Evolutionary conservation across 768 basidiomycete species (phyloP).

Genomic region (Phanerodontia chrysosporium): DNA sequence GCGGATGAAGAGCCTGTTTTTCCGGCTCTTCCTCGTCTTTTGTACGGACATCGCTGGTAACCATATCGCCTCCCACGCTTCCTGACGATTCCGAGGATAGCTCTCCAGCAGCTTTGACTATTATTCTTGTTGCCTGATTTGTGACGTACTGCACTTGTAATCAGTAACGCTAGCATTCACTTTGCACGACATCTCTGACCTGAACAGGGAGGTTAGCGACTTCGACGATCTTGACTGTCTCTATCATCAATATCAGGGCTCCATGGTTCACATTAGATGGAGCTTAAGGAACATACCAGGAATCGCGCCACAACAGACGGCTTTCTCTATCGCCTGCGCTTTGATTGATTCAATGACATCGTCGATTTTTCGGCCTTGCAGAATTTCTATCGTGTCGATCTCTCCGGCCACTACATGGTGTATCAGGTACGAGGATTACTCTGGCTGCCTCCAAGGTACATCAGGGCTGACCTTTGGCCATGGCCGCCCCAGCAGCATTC

Average conservation of each 20-base stretch:
- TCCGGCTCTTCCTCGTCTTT: background rate
- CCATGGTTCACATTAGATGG: too few relatives aligned
- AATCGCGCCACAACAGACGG: slow-evolving; percentile 32
- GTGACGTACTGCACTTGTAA: slow-evolving; percentile 38
- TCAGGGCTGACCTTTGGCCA: slow-evolving; percentile 18
- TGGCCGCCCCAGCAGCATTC: slow-evolving; percentile 58
- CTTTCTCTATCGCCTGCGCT: slow-evolving; percentile 24
- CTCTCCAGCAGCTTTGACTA: slow-evolving; percentile 61
- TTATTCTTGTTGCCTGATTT: slow-evolving; percentile 48
- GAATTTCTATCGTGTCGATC: slow-evolving; percentile 35
- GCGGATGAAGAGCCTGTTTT: background rate
- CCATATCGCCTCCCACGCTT: background rate
- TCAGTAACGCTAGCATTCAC: background rate
- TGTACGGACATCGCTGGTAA: background rate
- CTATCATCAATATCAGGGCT: too few relatives aligned
- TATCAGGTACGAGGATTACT: background rate
- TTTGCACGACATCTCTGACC: slow-evolving; percentile 24
- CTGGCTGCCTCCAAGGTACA: too few relatives aligned
- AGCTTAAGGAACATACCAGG: too few relatives aligned
- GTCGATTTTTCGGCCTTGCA: slow-evolving; percentile 24
- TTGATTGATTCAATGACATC: slow-evolving; percentile 32
- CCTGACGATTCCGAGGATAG: slow-evolving; percentile 19
- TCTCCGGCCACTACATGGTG: slow-evolving; percentile 26
- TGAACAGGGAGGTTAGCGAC: slow-evolving; percentile 51
- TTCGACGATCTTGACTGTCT: slow-evolving; percentile 48